Conservation (phyloP, 2,329 filamentous ascomycete species). For the Aspergillus amoenus region DNA sequence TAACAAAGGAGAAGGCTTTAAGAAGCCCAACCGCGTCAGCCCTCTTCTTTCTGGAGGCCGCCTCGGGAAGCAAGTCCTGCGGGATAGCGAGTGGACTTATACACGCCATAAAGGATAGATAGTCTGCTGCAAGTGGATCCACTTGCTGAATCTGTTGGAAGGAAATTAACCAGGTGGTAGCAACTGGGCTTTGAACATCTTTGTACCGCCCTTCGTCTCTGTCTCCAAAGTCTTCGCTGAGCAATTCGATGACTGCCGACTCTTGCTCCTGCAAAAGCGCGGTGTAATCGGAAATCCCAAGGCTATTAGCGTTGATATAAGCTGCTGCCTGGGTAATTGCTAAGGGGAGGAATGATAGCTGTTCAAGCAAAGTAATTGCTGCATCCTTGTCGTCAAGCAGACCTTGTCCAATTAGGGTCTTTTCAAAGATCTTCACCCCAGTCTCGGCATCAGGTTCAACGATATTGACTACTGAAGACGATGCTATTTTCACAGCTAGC, state of each 20-base stretch:
- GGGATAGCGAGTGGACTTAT: constrained; percentile 28
- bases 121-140: background rate
- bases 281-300: background rate
- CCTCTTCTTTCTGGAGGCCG: background rate
- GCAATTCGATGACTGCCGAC: background rate
- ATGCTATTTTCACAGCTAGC: constrained; percentile 17
- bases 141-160: constrained; percentile 16
- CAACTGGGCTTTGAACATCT: constrained; percentile 3
- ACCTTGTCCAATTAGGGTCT: background rate
- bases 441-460: background rate
- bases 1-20: constrained; percentile 22
- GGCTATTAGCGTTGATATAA: constrained; percentile 18
- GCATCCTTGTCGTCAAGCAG: constrained; percentile 11
- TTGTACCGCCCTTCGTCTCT: background rate
- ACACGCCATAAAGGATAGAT: constrained; percentile 32
- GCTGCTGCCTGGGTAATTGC: constrained; percentile 27
- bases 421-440: background rate
- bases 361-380: constrained; percentile 14
- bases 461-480: background rate
- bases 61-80: constrained; percentile 20
- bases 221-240: constrained; percentile 11
- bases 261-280: constrained; percentile 8
- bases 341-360: constrained; percentile 25
- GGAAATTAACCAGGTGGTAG: constrained; percentile 9
- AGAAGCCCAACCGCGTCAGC: constrained; percentile 24